Percentiles rank a stretch among this genome's conserved stretches.
These are phyloP conservation scores for Amanita rubescens DNA, from an alignment of 768 basidiomycete genomes.

Conservation along the genomic window DNA sequence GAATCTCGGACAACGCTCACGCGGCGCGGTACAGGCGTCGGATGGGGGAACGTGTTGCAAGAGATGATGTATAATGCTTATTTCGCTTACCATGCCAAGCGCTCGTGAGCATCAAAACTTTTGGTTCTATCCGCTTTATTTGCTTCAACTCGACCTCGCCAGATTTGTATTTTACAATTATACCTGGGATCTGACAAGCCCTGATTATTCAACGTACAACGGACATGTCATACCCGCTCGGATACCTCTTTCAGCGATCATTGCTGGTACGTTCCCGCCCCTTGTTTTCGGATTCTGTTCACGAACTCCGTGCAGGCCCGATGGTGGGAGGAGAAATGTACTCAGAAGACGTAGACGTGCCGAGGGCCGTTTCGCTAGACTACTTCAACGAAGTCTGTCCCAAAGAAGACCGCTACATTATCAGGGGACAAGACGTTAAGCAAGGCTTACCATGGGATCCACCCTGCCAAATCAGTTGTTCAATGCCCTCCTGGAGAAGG, in stretches of 20 bases:
- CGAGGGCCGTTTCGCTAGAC: constrained; percentile 7
- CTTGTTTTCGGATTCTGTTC: not conserved
- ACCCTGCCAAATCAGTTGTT: not conserved
- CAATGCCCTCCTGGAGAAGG: not conserved
- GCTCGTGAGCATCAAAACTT: not conserved
- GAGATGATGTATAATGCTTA: constrained; percentile 8
- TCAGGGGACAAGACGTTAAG: not conserved
- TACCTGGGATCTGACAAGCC: constrained; percentile 2
- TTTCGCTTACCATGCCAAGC: constrained; percentile 7
- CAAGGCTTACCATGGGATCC: not conserved
- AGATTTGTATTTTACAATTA: constrained; percentile 10
- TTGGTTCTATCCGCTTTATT: not conserved
- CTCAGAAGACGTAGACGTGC: not conserved
- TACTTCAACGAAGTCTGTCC: constrained; percentile 9
- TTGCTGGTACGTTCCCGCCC: not conserved
- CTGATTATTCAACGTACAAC: not conserved
- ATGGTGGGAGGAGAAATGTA: constrained; percentile 7
- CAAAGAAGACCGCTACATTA: constrained; percentile 1
- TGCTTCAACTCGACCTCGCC: not conserved
- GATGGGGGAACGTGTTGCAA: constrained; percentile 7
- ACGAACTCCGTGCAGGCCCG: not conserved
- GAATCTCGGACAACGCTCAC: too few relatives aligned
- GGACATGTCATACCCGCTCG: constrained; percentile 4
- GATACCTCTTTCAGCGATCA: constrained; percentile 1
- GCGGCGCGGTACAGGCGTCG: not conserved